phyloP scores from a whole-genome alignment of 2,329 filamentous ascomycete genomes.

The Chaetoscypha palmicola region DNA sequence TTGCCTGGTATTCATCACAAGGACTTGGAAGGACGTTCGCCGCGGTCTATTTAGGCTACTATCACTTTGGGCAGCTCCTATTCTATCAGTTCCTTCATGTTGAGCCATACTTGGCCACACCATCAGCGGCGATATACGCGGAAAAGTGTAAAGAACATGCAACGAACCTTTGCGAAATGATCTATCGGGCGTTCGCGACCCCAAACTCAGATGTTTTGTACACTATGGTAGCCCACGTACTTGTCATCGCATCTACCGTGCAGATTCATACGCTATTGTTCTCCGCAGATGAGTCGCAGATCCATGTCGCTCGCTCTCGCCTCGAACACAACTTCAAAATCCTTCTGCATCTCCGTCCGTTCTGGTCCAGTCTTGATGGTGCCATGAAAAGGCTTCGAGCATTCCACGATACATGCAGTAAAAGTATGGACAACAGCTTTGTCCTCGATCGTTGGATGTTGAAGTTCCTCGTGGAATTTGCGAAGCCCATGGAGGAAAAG shows the following conservation, averaged over 20 bases:
- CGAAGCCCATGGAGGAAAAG: slow-evolving; percentile 28
- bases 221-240: slow-evolving; percentile 39
- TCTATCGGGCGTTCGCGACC: slow-evolving; percentile 34
- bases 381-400: slow-evolving; percentile 34
- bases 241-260: slow-evolving; percentile 41
- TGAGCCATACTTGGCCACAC: slow-evolving; percentile 17
- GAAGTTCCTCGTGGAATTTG: slow-evolving; percentile 32
- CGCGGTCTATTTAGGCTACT: slow-evolving; percentile 40
- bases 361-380: slow-evolving; percentile 37
- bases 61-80: slow-evolving; percentile 41
- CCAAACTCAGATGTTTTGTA: slow-evolving; percentile 37
- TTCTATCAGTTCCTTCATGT: slow-evolving; percentile 40
- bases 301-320: slow-evolving; percentile 31
- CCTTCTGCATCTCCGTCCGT: slow-evolving; percentile 34
- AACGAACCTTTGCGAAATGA: slow-evolving; percentile 34
- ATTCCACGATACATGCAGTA: slow-evolving; percentile 37
- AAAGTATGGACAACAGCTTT: slow-evolving; percentile 33
- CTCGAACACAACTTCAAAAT: slow-evolving; percentile 41
- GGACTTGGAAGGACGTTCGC: slow-evolving; percentile 39
- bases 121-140: slow-evolving; percentile 28
- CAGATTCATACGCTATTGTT: slow-evolving; percentile 42
- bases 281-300: slow-evolving; percentile 31
- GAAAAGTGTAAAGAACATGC: slow-evolving; percentile 37
- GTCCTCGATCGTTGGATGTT: slow-evolving; percentile 38
- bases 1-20: slow-evolving; percentile 32